A percentile compares a stretch with the other conserved stretches of the same genome.
Evolutionary conservation across 129 eudicot species (phyloP).

Genomic region (Lactuca sativa): DNA sequence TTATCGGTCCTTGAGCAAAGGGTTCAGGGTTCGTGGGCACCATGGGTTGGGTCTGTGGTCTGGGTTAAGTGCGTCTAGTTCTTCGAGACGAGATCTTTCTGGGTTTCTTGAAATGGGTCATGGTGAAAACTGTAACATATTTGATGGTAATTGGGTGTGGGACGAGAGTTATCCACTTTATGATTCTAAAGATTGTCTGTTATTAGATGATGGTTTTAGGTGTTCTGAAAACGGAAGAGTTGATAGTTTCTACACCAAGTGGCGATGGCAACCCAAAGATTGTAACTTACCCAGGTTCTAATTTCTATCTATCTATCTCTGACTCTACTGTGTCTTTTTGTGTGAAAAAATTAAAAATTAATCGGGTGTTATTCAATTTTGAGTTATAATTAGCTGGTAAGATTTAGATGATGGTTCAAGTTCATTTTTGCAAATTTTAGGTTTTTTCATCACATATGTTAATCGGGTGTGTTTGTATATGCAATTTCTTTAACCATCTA

Average conservation of each 20-base stretch:
- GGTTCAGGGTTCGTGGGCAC: constrained; percentile 32
- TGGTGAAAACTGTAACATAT: constrained; percentile 57
- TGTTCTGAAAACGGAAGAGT: constrained; percentile 75
- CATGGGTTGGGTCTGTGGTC: constrained; percentile 46
- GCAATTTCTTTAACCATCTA: neutral
- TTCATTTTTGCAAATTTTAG: constrained; percentile 21
- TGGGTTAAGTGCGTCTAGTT: constrained; percentile 33
- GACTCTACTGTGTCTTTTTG: constrained; percentile 5
- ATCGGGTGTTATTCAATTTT: neutral
- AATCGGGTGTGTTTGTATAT: neutral
- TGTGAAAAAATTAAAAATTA: constrained; percentile 11
- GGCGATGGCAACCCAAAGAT: constrained; percentile 92
- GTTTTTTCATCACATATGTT: neutral
- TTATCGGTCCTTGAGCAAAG: constrained; percentile 40
- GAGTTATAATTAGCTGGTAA: neutral
- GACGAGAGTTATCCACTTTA: constrained; percentile 85
- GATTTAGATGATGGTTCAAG: neutral
- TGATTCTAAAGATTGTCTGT: constrained; percentile 63
- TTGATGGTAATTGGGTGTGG: constrained; percentile 81
- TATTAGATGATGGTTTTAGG: constrained; percentile 74
- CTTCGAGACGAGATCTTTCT: constrained; percentile 25
- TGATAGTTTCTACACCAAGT: constrained; percentile 69
- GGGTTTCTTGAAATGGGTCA: constrained; percentile 61
- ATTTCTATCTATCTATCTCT: neutral
- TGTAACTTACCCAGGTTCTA: constrained; percentile 84